Evolutionary conservation across 2,329 filamentous ascomycete species (phyloP).

Genomic region (Fusarium sp.): DNA sequence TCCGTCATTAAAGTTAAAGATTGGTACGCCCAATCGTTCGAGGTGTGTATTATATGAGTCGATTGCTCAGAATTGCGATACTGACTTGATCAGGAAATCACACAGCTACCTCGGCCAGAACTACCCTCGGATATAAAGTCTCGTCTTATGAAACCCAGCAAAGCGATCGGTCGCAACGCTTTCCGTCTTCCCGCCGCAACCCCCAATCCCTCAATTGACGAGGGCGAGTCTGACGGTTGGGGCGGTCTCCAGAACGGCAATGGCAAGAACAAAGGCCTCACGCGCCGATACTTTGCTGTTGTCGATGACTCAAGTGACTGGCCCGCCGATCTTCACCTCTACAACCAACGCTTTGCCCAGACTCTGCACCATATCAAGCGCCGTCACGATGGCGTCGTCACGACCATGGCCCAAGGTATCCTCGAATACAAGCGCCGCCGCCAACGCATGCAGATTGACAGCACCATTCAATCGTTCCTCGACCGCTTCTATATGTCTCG

Average conservation of each 20-base stretch:
- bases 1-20: conserved; percentile 95
- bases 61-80: neutral
- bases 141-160: conserved; percentile 77
- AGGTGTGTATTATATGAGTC: conserved; percentile 66
- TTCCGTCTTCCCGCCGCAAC: conserved; percentile 84
- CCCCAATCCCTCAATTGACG: conserved; percentile 87
- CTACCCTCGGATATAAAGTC: conserved; percentile 81
- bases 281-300: conserved; percentile 82
- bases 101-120: conserved; percentile 80
- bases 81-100: conserved; percentile 78
- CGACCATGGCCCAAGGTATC: conserved; percentile 97
- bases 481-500: conserved; percentile 99
- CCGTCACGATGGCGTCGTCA: conserved; percentile 95
- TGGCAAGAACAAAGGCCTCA: conserved; percentile 60
- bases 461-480: conserved; percentile 96
- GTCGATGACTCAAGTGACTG: conserved; percentile 90
- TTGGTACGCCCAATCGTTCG: conserved; percentile 99
- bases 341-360: conserved; percentile 91
- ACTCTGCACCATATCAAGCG: conserved; percentile 94
- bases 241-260: conserved; percentile 58
- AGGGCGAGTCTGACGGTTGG: conserved; percentile 80
- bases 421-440: conserved; percentile 97
- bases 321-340: conserved; percentile 93
- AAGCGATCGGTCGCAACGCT: conserved; percentile 64
- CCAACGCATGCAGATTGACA: conserved; percentile 98